Conservation (phyloP, 2,329 filamentous ascomycete genomes). For the Xylaria sp. region DNA sequence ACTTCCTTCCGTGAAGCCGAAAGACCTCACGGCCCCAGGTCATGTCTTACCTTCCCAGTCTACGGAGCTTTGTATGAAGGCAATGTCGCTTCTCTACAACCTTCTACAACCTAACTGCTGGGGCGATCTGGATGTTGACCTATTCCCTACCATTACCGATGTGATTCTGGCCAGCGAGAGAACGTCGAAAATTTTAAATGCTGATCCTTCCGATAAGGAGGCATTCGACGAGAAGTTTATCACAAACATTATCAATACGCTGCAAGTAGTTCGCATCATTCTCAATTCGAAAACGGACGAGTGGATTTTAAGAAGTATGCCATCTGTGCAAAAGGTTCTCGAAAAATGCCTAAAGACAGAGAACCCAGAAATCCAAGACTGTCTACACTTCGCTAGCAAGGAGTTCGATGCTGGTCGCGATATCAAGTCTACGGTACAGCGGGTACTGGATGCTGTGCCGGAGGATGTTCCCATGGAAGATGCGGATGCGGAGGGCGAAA, state of each 20-base stretch:
- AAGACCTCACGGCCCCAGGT: conserved; percentile 61
- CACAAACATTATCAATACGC: conserved; percentile 90
- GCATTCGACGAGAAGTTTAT: conserved; percentile 86
- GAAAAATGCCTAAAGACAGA: conserved; percentile 92
- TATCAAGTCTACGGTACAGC: conserved; percentile 79
- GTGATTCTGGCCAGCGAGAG: conserved; percentile 86
- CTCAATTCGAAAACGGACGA: conserved; percentile 89
- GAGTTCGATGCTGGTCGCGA: conserved; percentile 75
- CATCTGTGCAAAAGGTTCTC: conserved; percentile 84
- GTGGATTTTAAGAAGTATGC: conserved; percentile 85
- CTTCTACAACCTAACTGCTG: conserved; percentile 89
- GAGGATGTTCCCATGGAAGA: conserved; percentile 79
- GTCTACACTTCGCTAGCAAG: conserved; percentile 79
- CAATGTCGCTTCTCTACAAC: conserved; percentile 82
- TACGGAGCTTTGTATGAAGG: conserved; percentile 86
- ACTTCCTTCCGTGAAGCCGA: conserved; percentile 75
- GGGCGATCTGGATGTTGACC: conserved; percentile 90
- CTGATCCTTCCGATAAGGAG: conserved; percentile 71
- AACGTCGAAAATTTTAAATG: conserved; percentile 68
- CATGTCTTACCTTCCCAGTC: conserved; percentile 64
- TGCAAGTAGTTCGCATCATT: conserved; percentile 91
- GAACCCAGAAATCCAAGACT: conserved; percentile 92
- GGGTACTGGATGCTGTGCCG: conserved; percentile 89
- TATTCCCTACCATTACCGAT: conserved; percentile 91
- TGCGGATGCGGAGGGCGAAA: conserved; percentile 84